Evolutionary conservation across 257 asterid species (phyloP), one percentile per base, ranked within the genome.

Genomic region (Nicotiana knightiana): DNA sequence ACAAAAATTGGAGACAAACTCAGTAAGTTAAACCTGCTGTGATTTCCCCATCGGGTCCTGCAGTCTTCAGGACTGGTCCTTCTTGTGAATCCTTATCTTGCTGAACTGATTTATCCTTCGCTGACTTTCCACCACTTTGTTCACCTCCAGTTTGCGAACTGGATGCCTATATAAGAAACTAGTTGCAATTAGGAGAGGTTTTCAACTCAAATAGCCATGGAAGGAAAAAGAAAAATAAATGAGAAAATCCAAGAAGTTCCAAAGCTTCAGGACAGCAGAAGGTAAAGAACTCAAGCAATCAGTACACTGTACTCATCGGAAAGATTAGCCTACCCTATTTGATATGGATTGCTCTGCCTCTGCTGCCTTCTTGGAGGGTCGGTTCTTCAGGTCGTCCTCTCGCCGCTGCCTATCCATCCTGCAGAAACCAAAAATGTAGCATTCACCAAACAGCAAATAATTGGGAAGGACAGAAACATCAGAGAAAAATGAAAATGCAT

Each of bases 391-490:
- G 89, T 93, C 99, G 65, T 94, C 98, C 67, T 94, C 99, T 59
- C 99, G 97, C 35, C 99, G 90, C 86, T 93, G 98, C 83, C 97
- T 88, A 88, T 96, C 99, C 97, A 92, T 94, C 88, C 97, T 94
- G 90, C 65, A 9, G 80, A 86, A 79, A 32, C n/a, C 35, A 66
- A 66, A 70, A 30, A 37, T 37, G 58, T 81, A 81, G 15, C 53
- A 3, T 66, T 81, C 37, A 32, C 78, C 37, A 67, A 81, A 18
- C 51, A 67, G 57, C 43, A 81, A 57, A 66, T 81, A 43, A 75
- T 32, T 26, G 9, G 63, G 63, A 26, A 51, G 64, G 80, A 30
- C 17, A 16, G 46, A 51, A 73, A 30, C 43, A 13, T 64, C 39
- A 26, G 70, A 12, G 39, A 28, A 64, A 75, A 39, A 26, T 51